A percentile compares a stretch with the other conserved stretches of the same genome.
Evolutionary conservation across 1,284 basidiomycete species (phyloP).

Genomic region (Cerioporus squamosus): DNA sequence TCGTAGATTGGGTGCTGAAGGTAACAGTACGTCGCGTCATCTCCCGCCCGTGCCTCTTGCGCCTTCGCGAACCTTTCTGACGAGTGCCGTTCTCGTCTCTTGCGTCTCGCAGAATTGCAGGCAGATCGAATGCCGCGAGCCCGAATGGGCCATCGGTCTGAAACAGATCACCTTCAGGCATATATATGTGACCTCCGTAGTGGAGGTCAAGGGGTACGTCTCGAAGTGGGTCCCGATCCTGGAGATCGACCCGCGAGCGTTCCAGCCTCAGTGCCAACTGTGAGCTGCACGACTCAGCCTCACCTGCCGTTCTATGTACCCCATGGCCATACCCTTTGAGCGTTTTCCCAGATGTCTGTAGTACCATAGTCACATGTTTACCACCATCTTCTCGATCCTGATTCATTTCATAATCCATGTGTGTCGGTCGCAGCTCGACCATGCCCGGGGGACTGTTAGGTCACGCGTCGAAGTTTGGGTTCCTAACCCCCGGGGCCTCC

Average conservation of each 20-base stretch:
- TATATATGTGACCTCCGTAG: constrained; percentile 12
- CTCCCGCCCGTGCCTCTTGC: background rate
- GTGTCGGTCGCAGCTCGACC: too few relatives aligned
- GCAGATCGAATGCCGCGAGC: constrained; percentile 14
- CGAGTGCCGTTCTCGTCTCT: background rate
- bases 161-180: constrained; percentile 18
- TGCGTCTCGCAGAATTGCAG: constrained; percentile 2
- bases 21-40: constrained; percentile 2
- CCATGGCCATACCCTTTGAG: background rate
- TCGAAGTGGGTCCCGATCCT: constrained; percentile 20
- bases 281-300: background rate
- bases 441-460: too few relatives aligned
- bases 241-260: constrained; percentile 12
- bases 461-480: too few relatives aligned
- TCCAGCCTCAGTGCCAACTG: background rate
- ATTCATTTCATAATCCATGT: too few relatives aligned
- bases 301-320: too few relatives aligned
- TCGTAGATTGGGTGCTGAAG: constrained; percentile 15
- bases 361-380: too few relatives aligned
- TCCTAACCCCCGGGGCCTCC: too few relatives aligned
- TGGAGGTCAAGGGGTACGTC: constrained; percentile 14
- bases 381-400: too few relatives aligned
- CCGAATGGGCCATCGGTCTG: constrained; percentile 16
- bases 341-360: too few relatives aligned
- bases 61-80: background rate